Base-by-base conservation (phyloP, 441 rosid species). In the Viola pubescens region DNA sequence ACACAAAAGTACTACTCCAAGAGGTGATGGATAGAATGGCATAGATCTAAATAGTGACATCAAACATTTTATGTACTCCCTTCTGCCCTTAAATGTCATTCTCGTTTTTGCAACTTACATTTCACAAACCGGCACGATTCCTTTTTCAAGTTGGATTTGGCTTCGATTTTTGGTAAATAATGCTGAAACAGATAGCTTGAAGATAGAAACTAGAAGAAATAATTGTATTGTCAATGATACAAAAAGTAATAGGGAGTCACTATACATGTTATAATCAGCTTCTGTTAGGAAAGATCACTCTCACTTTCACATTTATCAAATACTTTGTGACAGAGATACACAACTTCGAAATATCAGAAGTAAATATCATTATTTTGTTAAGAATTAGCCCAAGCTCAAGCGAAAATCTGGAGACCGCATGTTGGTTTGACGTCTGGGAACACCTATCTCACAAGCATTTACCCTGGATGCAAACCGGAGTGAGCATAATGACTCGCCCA, bases 381-480 rank as follows among this genome's bases (percentile, higher is more conserved):
- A 38, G 45, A 48, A 52, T 67, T 70, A 82, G 46, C 87, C 84
- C 37, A 65, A 63, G 68, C 97, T 91, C 70, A 87, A 65, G 58
- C 96, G 91, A 65, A 85, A 81, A 63, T 91, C 98, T 0, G 71
- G 37, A 7, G 78, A 71, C 8, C 80, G 78, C 73, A 84, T 52
- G 45, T 77, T 62, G 43, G 84, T 75, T 58, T 90, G 97, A 48
- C 98, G 87, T 1, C 97, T 79, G 19, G 99, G 97, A 64, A 80
- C 57, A 13, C 99, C 98, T 37, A 94, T 87, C 71, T 94, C 99
- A 26, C 99, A 94, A 0, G 98, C 86, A n/a, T 94, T 94, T 7
- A 94, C 99, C 71, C 98, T 81, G n/a, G 98, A 87, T 19, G 99
- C 99, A 64, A 94, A 91, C 7, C 98, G 77, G 55, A 94, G 96